Base-by-base conservation (phyloP, 148 eudicot genomes). In the Cornus kousa region DNA sequence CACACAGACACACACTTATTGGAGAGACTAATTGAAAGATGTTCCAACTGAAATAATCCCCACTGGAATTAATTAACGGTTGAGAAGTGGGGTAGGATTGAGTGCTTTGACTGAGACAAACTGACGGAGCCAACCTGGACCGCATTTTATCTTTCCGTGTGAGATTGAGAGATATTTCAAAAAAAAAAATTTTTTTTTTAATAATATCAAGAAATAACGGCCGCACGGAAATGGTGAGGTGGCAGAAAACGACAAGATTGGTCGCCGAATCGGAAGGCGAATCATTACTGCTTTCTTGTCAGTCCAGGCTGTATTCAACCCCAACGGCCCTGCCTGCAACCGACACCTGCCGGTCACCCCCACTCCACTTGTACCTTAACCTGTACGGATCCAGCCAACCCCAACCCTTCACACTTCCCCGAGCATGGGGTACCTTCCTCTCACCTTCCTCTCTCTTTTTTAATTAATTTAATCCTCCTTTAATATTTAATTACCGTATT, bases 201-300 rank as follows among this genome's bases (percentile, higher is more conserved):
- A 40, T 55, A 48, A 33, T 59, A 62, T 17, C 7, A 55, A 75
- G 24, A 64, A 40, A 60, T 74, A 79, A 75, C 20, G 82, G 83
- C 76, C 62, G 86, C 89, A 79, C 77, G 81, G 83, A 79, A 76
- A 5, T 6, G 78, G 16, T 84, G 87, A 88, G 23, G 74, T 86
- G 85, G 84, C 70, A 10, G 73, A 83, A 86, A 82, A 85, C 86
- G 90, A 88, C 89, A 87, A 81, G 79, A 81, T 75, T 43, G 80
- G 90, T 85, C 85, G 87, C 88, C 82, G 80, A 86, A 87, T 78
- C 78, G 72, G 84, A 82, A 78, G 87, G 86, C 82, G 91, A 87
- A 88, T 85, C 84, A 87, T 84, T 78, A 80, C 75, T 83, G 85
- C 84, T 70, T 72, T 80, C 76, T 82, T 86, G 87, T 83, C 87